Evolutionary conservation across 2,329 filamentous ascomycete species (phyloP).

Genomic region (Gremmenia infestans): DNA sequence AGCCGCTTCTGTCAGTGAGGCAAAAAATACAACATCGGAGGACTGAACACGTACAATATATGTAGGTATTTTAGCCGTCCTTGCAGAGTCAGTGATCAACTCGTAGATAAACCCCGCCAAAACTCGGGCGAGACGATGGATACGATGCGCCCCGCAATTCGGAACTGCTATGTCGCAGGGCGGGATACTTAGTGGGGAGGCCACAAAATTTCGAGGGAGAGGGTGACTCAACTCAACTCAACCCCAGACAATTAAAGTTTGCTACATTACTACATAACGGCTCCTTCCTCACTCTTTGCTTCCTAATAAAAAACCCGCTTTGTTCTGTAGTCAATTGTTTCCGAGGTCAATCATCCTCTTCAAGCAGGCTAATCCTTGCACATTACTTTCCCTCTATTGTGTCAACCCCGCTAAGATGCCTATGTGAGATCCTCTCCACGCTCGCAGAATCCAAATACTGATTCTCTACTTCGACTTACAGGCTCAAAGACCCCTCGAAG

Average conservation of each 20-base stretch:
- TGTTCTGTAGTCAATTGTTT: neutral
- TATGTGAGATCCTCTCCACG: constrained; percentile 3
- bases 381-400: neutral
- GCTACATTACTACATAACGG: too few species aligned
- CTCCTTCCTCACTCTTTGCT: too few species aligned
- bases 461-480: constrained; percentile 24
- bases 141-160: neutral
- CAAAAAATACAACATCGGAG: neutral
- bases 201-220: neutral
- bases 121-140: neutral
- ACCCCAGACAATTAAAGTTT: too few species aligned
- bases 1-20: neutral
- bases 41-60: too few species aligned
- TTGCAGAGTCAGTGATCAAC: neutral
- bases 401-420: constrained; percentile 4
- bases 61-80: neutral
- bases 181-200: neutral
- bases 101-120: neutral
- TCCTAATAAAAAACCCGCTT: too few species aligned
- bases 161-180: neutral
- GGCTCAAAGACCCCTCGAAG: constrained; percentile 69
- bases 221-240: neutral
- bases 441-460: neutral
- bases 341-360: neutral
- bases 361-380: neutral